Evolutionary conservation across 225 moss, liverwort and hornwort genomes (phyloP).

Genomic region (Thuidium tamariscinum): DNA sequence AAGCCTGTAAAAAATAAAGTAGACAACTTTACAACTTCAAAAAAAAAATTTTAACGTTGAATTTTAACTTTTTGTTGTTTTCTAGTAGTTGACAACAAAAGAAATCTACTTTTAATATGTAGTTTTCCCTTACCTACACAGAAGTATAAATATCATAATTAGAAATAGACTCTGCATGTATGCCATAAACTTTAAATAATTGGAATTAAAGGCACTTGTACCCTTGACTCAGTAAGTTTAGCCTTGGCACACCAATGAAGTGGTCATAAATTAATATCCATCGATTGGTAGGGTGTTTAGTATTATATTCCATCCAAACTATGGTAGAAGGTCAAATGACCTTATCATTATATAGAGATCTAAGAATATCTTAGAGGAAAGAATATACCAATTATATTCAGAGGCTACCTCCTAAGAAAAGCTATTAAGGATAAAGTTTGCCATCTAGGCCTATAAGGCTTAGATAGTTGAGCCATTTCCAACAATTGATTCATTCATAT

Average conservation of each 20-base stretch:
- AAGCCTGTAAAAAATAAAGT: fast-evolving
- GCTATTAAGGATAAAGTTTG: neutral
- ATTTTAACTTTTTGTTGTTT: neutral
- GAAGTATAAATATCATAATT: neutral
- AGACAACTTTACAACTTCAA: fast-evolving
- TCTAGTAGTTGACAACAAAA: neutral
- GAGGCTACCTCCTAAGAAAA: fast-evolving
- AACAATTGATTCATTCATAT: neutral
- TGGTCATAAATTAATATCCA: neutral
- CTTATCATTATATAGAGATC: fast-evolving
- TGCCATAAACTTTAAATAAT: neutral
- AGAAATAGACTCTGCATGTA: neutral
- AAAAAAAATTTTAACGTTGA: neutral
- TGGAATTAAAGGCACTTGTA: fast-evolving
- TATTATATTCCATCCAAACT: too few relatives aligned
- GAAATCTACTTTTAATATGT: neutral
- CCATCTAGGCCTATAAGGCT: neutral
- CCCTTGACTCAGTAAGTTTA: neutral
- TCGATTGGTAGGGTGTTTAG: neutral
- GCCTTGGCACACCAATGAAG: fast-evolving
- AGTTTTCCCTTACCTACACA: neutral
- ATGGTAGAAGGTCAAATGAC: neutral
- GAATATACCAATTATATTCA: fast-evolving
- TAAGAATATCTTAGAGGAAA: fast-evolving
- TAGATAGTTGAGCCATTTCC: neutral